These are phyloP conservation scores for Cercospora sp. DNA, from an alignment of 2,329 filamentous ascomycete genomes.

Conservation along the genomic window DNA sequence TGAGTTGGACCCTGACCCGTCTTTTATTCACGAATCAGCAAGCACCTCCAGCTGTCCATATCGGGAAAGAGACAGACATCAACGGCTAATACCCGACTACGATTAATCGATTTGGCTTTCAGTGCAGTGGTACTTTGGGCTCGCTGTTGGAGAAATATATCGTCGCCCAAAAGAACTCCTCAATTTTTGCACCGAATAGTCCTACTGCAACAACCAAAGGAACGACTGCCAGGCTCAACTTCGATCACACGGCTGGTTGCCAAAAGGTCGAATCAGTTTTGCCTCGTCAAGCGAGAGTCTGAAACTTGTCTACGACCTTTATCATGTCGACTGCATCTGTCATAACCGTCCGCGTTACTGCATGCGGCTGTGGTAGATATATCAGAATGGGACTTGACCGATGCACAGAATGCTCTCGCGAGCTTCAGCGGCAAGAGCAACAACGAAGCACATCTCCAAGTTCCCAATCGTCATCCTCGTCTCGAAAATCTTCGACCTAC, in stretches of 20 bases:
- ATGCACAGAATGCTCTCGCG: conserved; percentile 1
- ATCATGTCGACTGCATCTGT: neutral
- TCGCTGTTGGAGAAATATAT: neutral
- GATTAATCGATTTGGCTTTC: neutral
- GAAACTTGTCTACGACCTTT: neutral
- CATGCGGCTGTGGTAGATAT: conserved; percentile 7
- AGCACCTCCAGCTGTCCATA: conserved; percentile 6
- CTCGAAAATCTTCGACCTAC: neutral
- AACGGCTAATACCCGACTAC: neutral
- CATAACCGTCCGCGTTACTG: neutral
- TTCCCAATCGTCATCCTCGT: neutral
- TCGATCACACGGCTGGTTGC: neutral
- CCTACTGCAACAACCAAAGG: neutral
- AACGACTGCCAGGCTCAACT: neutral
- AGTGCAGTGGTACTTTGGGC: neutral
- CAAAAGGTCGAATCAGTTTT: neutral
- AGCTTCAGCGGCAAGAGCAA: neutral
- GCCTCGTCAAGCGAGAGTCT: neutral
- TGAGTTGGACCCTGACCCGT: conserved; percentile 3
- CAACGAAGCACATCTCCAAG: neutral
- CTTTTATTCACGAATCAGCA: neutral
- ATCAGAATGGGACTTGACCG: neutral
- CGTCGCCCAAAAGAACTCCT: neutral
- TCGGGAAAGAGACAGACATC: conserved; percentile 4
- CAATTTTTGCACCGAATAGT: neutral